Conservation (phyloP, 768 basidiomycete genomes). For the Boletus rex-veris region DNA sequence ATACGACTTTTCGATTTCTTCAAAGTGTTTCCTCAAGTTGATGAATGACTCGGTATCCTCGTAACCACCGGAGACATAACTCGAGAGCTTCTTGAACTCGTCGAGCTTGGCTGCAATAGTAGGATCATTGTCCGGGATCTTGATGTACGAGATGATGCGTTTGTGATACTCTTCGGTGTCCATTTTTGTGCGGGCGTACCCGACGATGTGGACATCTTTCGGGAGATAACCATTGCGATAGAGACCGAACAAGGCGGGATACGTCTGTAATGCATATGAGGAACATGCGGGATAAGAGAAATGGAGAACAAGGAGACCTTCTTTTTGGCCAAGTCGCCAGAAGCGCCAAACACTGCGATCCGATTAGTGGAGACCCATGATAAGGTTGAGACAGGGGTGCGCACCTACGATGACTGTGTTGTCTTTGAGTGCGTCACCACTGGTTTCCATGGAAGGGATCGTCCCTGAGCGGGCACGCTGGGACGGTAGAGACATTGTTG, state of each 20-base stretch:
- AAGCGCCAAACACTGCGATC: slow-evolving; percentile 82
- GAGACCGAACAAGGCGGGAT: slow-evolving; percentile 91
- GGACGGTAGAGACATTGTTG: slow-evolving; percentile 32
- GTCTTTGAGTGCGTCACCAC: slow-evolving; percentile 69
- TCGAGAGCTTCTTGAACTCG: slow-evolving; percentile 76
- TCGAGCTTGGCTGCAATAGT: slow-evolving; percentile 61
- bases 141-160: slow-evolving; percentile 83
- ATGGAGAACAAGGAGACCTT: slow-evolving; percentile 54
- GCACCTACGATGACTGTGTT: slow-evolving; percentile 88
- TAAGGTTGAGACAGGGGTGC: slow-evolving; percentile 27
- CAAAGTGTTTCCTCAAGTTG: slow-evolving; percentile 69
- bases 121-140: slow-evolving; percentile 62
- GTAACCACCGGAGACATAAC: slow-evolving; percentile 86
- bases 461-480: slow-evolving; percentile 68
- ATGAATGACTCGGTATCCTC: slow-evolving; percentile 80
- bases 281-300: slow-evolving; percentile 38
- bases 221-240: slow-evolving; percentile 81
- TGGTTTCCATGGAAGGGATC: slow-evolving; percentile 86
- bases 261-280: slow-evolving; percentile 55
- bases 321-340: slow-evolving; percentile 98
- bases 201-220: slow-evolving; percentile 81
- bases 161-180: slow-evolving; percentile 78
- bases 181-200: slow-evolving; percentile 98
- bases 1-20: slow-evolving; percentile 73
- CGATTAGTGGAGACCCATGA: slow-evolving; percentile 5